phyloP scores from a whole-genome alignment of 1,284 basidiomycete genomes.

The Naganishia sp. region DNA sequence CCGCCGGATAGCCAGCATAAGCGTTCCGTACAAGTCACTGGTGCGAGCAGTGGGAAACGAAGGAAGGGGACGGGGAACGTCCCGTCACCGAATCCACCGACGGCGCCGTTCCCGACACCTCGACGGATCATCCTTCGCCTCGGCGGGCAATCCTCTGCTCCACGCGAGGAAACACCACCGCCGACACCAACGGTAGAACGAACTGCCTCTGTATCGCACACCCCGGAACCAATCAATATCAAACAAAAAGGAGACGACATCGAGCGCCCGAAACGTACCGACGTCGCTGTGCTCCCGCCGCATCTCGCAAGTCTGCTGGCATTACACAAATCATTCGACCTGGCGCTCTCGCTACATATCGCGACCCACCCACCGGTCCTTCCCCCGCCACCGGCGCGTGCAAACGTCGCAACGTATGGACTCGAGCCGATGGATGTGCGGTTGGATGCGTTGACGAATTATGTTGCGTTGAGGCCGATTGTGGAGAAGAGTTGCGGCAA shows the following conservation, averaged over 20 bases:
- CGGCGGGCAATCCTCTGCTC: constrained; percentile 6
- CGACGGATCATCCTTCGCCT: constrained; percentile 6
- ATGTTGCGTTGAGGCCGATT: constrained; percentile 44
- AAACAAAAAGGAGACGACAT: constrained; percentile 29
- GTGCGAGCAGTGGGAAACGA: constrained; percentile 1
- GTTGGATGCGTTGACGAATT: constrained; percentile 50
- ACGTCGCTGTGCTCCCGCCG: constrained; percentile 40
- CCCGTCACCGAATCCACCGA: constrained; percentile 43
- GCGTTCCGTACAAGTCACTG: constrained; percentile 5
- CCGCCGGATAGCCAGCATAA: constrained; percentile 25
- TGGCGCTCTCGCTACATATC: constrained; percentile 51
- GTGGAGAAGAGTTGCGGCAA: constrained; percentile 50
- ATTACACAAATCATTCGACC: constrained; percentile 51
- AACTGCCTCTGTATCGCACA: not conserved
- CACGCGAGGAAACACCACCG: not conserved
- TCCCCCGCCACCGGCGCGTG: constrained; percentile 40
- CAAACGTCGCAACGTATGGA: constrained; percentile 22
- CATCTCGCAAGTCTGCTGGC: constrained; percentile 49
- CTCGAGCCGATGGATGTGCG: constrained; percentile 35
- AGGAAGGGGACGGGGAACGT: constrained; percentile 1
- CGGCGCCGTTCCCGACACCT: constrained; percentile 47
- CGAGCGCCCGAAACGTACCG: constrained; percentile 27
- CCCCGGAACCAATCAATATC: constrained; percentile 35
- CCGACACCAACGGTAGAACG: not conserved
- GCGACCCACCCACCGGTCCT: constrained; percentile 53